phyloP scores from a whole-genome alignment of 805 yeast genomes.

The Sugiyamaella mastotermitis region DNA sequence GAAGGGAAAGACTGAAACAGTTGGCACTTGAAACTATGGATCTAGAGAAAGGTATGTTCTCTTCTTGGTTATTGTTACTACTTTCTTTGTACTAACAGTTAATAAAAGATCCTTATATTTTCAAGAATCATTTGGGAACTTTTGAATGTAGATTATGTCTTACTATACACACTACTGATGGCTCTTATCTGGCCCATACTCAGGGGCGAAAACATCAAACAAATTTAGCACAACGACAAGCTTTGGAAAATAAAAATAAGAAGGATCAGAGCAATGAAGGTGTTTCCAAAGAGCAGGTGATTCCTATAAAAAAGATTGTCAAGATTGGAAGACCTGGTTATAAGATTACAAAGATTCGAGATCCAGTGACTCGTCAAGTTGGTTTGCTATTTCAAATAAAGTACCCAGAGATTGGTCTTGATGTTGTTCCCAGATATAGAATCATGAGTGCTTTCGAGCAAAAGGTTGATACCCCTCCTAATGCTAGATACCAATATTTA shows the following conservation, averaged over 20 bases:
- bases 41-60: constrained; percentile 31
- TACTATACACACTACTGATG: constrained; percentile 74
- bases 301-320: constrained; percentile 42
- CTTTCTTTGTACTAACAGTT: constrained; percentile 30
- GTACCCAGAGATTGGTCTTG: constrained; percentile 42
- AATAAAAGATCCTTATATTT: constrained; percentile 72
- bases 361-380: constrained; percentile 47
- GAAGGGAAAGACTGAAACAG: constrained; percentile 62
- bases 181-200: constrained; percentile 77
- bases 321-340: constrained; percentile 73
- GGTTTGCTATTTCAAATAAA: constrained; percentile 66
- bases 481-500: constrained; percentile 55
- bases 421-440: constrained; percentile 56
- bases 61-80: not conserved
- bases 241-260: constrained; percentile 31
- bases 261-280: constrained; percentile 18
- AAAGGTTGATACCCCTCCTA: constrained; percentile 38
- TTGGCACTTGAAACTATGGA: constrained; percentile 43
- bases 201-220: constrained; percentile 79
- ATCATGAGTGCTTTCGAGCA: constrained; percentile 77
- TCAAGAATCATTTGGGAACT: constrained; percentile 75
- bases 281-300: constrained; percentile 25
- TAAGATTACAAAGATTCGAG: constrained; percentile 61
- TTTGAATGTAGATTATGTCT: constrained; percentile 80
- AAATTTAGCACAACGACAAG: constrained; percentile 61